phyloP scores from a whole-genome alignment of 1,284 basidiomycete species.

The Leucoagaricus sp. region DNA sequence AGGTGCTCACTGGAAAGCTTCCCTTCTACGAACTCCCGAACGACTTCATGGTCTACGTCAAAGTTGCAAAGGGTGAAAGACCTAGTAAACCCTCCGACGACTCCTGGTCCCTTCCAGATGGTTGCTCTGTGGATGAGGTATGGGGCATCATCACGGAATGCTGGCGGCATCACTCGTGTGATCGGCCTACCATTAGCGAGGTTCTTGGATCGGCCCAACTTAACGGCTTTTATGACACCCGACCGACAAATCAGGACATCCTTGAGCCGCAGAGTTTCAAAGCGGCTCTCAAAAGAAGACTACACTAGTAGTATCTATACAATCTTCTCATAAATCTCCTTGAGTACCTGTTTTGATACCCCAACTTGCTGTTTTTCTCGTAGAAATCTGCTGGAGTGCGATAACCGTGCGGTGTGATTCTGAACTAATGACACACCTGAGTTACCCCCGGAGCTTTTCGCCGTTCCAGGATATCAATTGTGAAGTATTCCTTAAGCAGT shows the following conservation, averaged over 20 bases:
- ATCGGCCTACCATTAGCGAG: background rate
- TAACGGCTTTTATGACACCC: background rate
- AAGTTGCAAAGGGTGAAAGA: slow-evolving; percentile 3
- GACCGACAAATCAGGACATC: background rate
- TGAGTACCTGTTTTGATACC: too few relatives aligned
- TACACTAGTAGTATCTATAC: too few relatives aligned
- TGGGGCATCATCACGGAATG: background rate
- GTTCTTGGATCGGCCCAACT: background rate
- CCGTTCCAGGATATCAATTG: too few relatives aligned
- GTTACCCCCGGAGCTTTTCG: too few relatives aligned
- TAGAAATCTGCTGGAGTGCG: too few relatives aligned
- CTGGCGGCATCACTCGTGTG: background rate
- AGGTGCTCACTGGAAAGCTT: slow-evolving; percentile 18
- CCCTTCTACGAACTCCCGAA: slow-evolving; percentile 13
- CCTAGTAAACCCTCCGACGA: background rate
- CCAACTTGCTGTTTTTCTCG: too few relatives aligned
- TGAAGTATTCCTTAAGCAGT: too few relatives aligned
- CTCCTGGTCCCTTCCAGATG: background rate
- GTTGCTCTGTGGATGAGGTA: background rate
- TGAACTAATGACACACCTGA: too few relatives aligned
- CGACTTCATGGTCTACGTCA: background rate
- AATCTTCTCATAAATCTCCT: too few relatives aligned
- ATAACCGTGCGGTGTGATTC: too few relatives aligned
- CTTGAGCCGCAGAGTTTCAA: too few relatives aligned
- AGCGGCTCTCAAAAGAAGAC: too few relatives aligned